Evolutionary conservation across 2,329 filamentous ascomycete species (phyloP), one percentile per base, ranked within the genome.

Genomic region (Cylindrodendrum hubeiense): DNA sequence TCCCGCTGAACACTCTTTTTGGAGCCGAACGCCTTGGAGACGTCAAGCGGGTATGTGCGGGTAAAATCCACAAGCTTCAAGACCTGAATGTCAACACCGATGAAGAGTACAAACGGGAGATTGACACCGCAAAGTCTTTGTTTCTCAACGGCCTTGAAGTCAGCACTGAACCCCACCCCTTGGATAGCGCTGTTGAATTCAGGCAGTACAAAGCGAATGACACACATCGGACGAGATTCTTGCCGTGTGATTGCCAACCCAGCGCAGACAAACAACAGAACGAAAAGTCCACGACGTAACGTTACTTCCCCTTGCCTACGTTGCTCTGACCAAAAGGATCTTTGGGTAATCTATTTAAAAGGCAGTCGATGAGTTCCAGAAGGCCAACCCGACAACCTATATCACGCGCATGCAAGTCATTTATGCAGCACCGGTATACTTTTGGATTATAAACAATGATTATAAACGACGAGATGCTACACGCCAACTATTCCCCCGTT

Each of bases 381-480:
- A 10, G 2, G 4, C 26, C 4, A 65, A 65, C 4, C 21, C 50
- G 0, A 51, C 28, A 9, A 65, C 50, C 9, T 56, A 44, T 10
- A 28, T 61, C 1, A 43, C 62, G 4, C 44, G 21, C 2, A 13
- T 22, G 6, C 62, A 65, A 17, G 28, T 61, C 21, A 39, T 61
- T 10, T 54, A 56, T 12, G 57, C 57, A 3, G 57, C 44, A 1
- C 17, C 55, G 7, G 1, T 50, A 2, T 61, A 54, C 43, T 55
- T 65, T 7, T 65, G 57, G 62, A 46, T 61, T 13, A 39, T 15
- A 19, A 28, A 3, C 2, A 19, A 26, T 21, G 9, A 2, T 6
- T 0, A 7, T 0, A 44, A 26, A 26, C 44, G 30, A 44, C 17
- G 6, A 21, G 57, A 49, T 22, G 19, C 49, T 1, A 4, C 0